Base-by-base conservation (phyloP, 371 early-diverging fungal genomes). In the Rhizopus delemar region DNA sequence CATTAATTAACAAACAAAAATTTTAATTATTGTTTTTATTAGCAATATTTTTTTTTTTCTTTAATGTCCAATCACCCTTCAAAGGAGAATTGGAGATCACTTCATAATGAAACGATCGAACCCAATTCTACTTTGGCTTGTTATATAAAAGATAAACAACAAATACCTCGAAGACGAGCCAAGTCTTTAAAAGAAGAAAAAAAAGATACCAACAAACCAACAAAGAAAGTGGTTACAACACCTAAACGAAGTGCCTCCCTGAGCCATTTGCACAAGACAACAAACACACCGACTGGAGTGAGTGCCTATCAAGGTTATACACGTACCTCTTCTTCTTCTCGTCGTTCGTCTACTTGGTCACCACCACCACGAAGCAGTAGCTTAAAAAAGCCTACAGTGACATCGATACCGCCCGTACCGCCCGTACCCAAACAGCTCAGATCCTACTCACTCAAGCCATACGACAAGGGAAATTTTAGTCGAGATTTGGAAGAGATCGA, bases 321-420 rank as follows among this genome's bases (percentile, higher is more conserved):
- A 22, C 22, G 28, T 29, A 48, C 16, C 7, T 5, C 11, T 5
- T 48, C 35, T 41, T 15, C 59, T 34, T 28, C 68, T 50, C 59
- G 59, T 41, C 63, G 68, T 11, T 62, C 68, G 6, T 67, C 62
- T 49, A 67, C 68, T 0, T 67, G 62, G 29, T 67, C 68, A 0
- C 68, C 68, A 5, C 63, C 65, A n/a, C 67, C 63, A n/a, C 59
- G 59, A 8, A 49, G 59, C 13, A 67, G 59, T 8, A 62, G 59
- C 31, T 41, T 62, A 34, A 33, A 32, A 34, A 15, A 56, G 16
- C 12, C 58, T 8, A 32, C 50, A 8, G 38, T 52, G 3, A 48
- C 62, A 4, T 38, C 57, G 29, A 41, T 62, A 2, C 66, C 66
- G 13, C 58, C 59, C 15, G 58, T 67, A 12, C 68, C 67, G 8